Evolutionary conservation across 2,329 filamentous ascomycete species (phyloP), one percentile per base, ranked within the genome.

Genomic region (Cordyceps tenuipes): DNA sequence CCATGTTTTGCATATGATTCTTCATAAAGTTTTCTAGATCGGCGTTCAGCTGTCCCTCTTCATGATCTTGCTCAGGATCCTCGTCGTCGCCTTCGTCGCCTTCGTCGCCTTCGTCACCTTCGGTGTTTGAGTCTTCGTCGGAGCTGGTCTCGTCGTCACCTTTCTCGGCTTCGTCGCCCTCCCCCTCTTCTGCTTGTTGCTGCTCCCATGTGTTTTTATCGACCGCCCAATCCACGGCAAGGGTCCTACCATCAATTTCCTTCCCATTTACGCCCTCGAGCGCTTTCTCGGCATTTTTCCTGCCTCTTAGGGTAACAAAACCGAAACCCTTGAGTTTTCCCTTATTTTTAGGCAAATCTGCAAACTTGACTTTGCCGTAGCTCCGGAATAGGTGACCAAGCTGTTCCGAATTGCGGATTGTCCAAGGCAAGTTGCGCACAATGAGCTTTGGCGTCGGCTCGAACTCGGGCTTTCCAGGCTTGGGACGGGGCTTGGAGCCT

Each of bases 141-240:
- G 36, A 21, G 49, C 31, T 31, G 10, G 70, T 69, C 34, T 71
- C 63, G 1, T 61, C 63, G 10, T 65, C 64, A 10, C 7, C 29
- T 29, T 73, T 70, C 3, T 66, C 62, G 34, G 68, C 67, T 61
- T 72, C 71, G 5, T 69, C 67, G 19, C 66, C 61, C 23, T 66
- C 63, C 10, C 36, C 17, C 6, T 13, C 49, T 52, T 76, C 72
- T 7, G 77, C 71, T 58, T 85, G 80, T 64, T 85, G 78, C 63
- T 85, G 80, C 63, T 92, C 83, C 91, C 91, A 99, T 7, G 87
- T 85, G 47, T 87, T 82, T 76, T 95, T 96, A 62, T 97, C 91
- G 3, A 97, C 91, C 36, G 95, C 93, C 90, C 91, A 99, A 75
- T 99, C 94, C 7, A 99, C 94, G 31, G 93, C 94, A 62, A 99